Percentiles rank a stretch among this genome's conserved stretches.
Evolutionary conservation across 2,329 filamentous ascomycete genomes (phyloP).

Genomic region (Fusarium virguliforme): DNA sequence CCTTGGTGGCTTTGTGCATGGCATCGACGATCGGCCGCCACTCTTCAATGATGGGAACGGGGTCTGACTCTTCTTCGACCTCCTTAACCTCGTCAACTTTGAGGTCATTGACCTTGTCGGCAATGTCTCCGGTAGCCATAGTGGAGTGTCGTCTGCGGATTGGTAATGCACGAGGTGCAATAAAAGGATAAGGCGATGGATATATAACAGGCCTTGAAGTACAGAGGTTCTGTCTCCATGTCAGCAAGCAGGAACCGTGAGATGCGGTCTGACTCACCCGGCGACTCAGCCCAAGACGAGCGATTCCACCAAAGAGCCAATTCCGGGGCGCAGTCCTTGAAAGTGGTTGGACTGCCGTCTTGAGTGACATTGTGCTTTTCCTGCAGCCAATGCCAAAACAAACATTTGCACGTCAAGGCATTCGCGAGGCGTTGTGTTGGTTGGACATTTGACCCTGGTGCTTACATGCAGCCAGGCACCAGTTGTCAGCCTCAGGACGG

Average conservation of each 20-base stretch:
- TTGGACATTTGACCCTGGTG: neutral
- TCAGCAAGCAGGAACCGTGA: neutral
- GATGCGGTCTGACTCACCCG: conserved; percentile 1
- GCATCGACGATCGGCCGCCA: conserved; percentile 15
- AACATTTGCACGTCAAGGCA: neutral
- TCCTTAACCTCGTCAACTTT: neutral
- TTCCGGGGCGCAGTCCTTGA: neutral
- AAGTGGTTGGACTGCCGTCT: neutral
- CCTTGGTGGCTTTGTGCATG: conserved; percentile 3
- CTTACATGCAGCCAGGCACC: neutral
- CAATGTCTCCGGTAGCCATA: neutral
- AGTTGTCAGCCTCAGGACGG: neutral
- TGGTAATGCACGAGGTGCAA: neutral
- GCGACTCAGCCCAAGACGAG: neutral
- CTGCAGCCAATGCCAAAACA: neutral
- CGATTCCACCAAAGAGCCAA: neutral
- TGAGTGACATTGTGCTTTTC: neutral
- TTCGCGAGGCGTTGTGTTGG: neutral
- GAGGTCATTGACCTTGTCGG: neutral
- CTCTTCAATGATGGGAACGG: conserved; percentile 6
- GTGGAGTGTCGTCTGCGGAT: neutral
- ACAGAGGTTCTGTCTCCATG: neutral
- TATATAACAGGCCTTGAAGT: neutral
- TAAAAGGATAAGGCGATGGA: neutral
- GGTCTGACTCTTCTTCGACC: neutral